These are phyloP conservation scores for Schizonepeta tenuifolia DNA, from an alignment of 257 asterid genomes.

Conservation along the genomic window DNA sequence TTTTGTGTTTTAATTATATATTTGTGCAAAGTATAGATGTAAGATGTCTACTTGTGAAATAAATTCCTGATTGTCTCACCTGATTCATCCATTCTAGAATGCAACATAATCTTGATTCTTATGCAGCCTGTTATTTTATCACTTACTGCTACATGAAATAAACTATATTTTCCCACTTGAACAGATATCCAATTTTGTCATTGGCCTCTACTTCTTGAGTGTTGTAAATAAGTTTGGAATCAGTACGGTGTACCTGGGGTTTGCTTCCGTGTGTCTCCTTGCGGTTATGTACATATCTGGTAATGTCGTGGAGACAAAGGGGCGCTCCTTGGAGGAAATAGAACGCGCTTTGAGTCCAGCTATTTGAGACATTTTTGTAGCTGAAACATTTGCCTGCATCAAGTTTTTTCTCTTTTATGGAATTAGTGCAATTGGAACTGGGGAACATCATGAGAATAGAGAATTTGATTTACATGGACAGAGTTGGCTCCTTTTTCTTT, in stretches of 20 bases:
- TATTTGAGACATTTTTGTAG: slow-evolving; percentile 37
- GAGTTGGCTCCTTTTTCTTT: background rate
- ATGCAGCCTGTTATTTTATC: background rate
- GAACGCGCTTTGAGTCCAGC: slow-evolving; percentile 76
- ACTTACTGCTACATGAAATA: background rate
- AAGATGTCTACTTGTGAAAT: background rate
- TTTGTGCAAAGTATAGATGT: no score
- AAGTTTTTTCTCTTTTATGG: background rate
- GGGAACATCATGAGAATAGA: background rate
- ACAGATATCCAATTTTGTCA: slow-evolving; percentile 86
- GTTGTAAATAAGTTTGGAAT: slow-evolving; percentile 83
- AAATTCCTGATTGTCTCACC: background rate
- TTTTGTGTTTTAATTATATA: no score
- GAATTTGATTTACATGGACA: slow-evolving; percentile 13
- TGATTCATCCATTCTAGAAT: background rate
- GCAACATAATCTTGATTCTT: background rate
- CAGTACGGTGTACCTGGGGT: slow-evolving; percentile 88
- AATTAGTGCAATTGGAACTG: background rate
- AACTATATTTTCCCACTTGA: slow-evolving; percentile 6
- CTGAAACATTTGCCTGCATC: background rate
- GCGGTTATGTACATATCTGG: slow-evolving; percentile 79
- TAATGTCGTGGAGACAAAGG: slow-evolving; percentile 90
- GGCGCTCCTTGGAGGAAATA: slow-evolving; percentile 89
- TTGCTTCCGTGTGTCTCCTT: slow-evolving; percentile 68
- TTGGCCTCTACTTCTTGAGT: slow-evolving; percentile 91